These are phyloP conservation scores for Dissophora ornata DNA, from an alignment of 192 early-diverging fungal genomes.

Conservation along the genomic window DNA sequence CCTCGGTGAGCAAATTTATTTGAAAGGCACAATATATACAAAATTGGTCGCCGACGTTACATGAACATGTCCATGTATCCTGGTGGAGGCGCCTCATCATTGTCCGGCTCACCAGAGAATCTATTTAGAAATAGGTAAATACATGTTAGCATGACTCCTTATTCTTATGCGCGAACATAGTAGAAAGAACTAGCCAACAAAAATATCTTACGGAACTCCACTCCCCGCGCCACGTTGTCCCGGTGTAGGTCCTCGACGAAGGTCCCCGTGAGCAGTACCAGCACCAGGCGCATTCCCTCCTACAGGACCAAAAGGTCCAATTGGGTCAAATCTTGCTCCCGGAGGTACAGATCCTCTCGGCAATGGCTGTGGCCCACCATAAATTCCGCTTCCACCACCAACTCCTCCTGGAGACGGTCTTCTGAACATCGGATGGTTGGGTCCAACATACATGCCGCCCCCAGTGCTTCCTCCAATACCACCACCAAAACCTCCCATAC, in stretches of 20 bases:
- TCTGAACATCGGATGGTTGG: conserved; percentile 90
- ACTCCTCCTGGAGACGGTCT: conserved; percentile 56
- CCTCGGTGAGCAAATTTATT: no score
- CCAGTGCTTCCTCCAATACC: conserved; percentile 59
- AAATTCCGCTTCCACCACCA: conserved; percentile 57
- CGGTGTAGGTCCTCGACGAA: conserved; percentile 7
- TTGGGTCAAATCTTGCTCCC: conserved; percentile 93
- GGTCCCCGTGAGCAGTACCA: conserved; percentile 40
- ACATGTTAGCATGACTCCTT: no score
- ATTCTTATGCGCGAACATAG: no score
- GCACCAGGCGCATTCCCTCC: conserved; percentile 50
- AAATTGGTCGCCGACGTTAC: no score
- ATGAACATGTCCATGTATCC: conserved; percentile 69
- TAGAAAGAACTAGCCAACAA: no score
- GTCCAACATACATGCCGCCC: conserved; percentile 89
- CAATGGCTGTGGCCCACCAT: conserved; percentile 69
- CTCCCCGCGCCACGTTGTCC: conserved; percentile 58
- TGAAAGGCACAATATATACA: no score
- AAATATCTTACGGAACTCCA: conserved; percentile 28
- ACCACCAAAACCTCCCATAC: conserved; percentile 28
- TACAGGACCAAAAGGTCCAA: conserved; percentile 77
- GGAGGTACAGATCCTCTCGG: conserved; percentile 82
- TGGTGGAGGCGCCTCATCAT: conserved; percentile 80
- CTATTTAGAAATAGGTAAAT: conserved; percentile 16
- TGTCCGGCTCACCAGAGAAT: conserved; percentile 76